Evolutionary conservation across 768 basidiomycete genomes (phyloP).

Genomic region (Podaxis sp.): DNA sequence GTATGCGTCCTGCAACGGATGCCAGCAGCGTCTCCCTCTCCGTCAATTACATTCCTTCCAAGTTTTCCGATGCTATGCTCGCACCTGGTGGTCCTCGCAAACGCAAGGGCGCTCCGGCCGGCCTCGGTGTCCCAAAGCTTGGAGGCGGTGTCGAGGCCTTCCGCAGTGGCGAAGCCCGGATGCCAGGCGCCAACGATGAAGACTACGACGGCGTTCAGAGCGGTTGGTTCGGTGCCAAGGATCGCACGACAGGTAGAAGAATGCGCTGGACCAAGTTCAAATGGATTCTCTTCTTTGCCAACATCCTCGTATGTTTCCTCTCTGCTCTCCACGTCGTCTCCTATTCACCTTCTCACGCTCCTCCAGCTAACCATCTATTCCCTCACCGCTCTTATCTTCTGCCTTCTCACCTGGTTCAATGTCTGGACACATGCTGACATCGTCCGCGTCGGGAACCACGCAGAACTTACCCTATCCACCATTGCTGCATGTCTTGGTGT

Average conservation of each 20-base stretch:
- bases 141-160: conserved; percentile 74
- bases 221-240: conserved; percentile 3
- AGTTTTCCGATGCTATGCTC: conserved; percentile 56
- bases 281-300: conserved; percentile 71
- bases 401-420: conserved; percentile 78
- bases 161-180: conserved; percentile 47
- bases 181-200: conserved; percentile 25
- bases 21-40: conserved; percentile 59
- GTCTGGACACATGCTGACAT: conserved; percentile 67
- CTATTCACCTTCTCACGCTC: neutral
- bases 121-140: conserved; percentile 46
- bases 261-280: conserved; percentile 85
- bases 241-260: conserved; percentile 30
- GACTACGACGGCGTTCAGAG: conserved; percentile 11
- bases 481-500: conserved; percentile 58
- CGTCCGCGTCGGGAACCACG: conserved; percentile 62
- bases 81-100: conserved; percentile 34
- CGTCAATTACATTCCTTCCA: conserved; percentile 74
- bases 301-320: conserved; percentile 39
- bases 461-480: conserved; percentile 71
- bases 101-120: conserved; percentile 31
- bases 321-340: conserved; percentile 1
- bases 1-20: conserved; percentile 26
- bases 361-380: conserved; percentile 53
- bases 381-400: conserved; percentile 56